Percentiles rank a stretch among this genome's conserved stretches.
phyloP scores from a whole-genome alignment of 768 basidiomycete species.

The Austroboletus festivus region DNA sequence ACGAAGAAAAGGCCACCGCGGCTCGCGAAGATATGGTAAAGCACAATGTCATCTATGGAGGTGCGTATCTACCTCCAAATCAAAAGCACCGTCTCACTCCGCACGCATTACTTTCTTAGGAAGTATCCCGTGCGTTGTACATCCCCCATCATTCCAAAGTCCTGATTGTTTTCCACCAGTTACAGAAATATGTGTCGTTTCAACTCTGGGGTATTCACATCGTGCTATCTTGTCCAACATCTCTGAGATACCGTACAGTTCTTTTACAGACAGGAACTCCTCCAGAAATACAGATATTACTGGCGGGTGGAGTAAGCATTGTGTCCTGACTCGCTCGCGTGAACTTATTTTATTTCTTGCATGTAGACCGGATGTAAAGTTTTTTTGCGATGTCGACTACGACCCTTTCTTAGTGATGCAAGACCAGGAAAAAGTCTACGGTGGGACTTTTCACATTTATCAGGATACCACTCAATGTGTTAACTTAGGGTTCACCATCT shows the following conservation, averaged over 20 bases:
- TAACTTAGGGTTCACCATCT: conserved; percentile 68
- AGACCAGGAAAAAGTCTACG: conserved; percentile 79
- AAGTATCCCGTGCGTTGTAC: conserved; percentile 61
- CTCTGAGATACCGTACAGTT: conserved; percentile 42
- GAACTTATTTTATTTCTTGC: conserved; percentile 7
- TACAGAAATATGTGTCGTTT: conserved; percentile 97
- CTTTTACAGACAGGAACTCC: conserved; percentile 78
- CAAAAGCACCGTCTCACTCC: conserved; percentile 5
- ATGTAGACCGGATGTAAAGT: conserved; percentile 74
- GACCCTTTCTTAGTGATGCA: conserved; percentile 85
- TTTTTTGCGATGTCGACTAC: conserved; percentile 75
- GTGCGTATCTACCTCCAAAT: conserved; percentile 27
- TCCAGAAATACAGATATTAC: conserved; percentile 79
- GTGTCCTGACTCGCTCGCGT: neutral
- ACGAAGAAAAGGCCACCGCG: conserved; percentile 60
- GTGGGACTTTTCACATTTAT: conserved; percentile 31
- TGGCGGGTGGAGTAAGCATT: conserved; percentile 81
- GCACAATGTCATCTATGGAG: conserved; percentile 64
- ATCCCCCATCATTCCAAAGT: neutral
- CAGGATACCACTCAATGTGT: conserved; percentile 24
- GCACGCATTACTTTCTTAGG: conserved; percentile 36
- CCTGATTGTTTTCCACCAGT: conserved; percentile 30
- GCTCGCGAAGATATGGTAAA: conserved; percentile 61
- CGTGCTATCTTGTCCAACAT: neutral
- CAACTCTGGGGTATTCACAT: conserved; percentile 69